Evolutionary conservation across 2,329 filamentous ascomycete genomes (phyloP), one percentile per base, ranked within the genome.

Genomic region (Ascocoryne sarcoides): DNA sequence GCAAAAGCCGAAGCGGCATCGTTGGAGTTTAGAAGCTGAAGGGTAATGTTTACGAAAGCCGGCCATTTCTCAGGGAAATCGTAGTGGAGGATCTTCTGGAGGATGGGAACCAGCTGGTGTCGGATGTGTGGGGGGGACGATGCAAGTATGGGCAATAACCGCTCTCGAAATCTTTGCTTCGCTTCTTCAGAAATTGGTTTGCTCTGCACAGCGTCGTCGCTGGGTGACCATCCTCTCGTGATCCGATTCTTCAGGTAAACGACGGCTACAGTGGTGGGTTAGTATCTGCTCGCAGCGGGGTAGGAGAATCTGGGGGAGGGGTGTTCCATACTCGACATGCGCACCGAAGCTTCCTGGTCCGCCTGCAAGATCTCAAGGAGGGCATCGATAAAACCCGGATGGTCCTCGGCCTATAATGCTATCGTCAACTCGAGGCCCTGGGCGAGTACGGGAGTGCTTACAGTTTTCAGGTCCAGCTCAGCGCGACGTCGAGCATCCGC

Each of bases 191-290:
- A 74, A 65, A 95, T 92, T 54, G 81, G 69, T 54, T 77, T 79
- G 57, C 76, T 74, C 37, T 54, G 47, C 48, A 80, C 75, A 59
- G 75, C 21, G 51, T 90, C 83, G 51, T 93, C 85, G 58, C 74
- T 72, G 48, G 76, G 79, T 41, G 82, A 75, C 92, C 92, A 98
- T 56, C 86, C 88, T 60, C 89, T 84, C 63, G 84, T 90, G 62
- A 96, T 84, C 61, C 89, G 84, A 68, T 98, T 96, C 70, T 98
- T 98, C 62, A 96, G 79, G 67, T 96, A 98, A 55, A 98, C 86
- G 60, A 90, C 89, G 59, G 88, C 90, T 95, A 64, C 47, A 51
- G 39, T 45, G 36, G 45, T 46, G 51, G 43, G 46, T 60, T 52
- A 57, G 56, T 50, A 54, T 49, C 46, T 47, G 50, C 31, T 49